phyloP scores from a whole-genome alignment of 2,329 filamentous ascomycete genomes.

The Chaetoscypha palmicola region DNA sequence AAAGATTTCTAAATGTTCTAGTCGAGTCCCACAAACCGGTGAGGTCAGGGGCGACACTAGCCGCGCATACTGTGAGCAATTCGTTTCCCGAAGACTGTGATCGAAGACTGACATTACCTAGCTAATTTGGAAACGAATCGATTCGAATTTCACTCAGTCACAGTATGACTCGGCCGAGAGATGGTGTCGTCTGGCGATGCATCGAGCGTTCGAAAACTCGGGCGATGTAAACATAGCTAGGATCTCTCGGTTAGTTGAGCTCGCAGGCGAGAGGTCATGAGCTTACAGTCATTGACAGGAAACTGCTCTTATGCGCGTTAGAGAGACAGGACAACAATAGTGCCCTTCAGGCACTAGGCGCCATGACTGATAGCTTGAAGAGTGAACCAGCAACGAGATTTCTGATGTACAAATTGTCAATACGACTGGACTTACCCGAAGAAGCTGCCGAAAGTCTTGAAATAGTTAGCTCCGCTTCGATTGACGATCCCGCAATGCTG shows the following conservation, averaged over 20 bases:
- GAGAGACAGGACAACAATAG: slow-evolving; percentile 46
- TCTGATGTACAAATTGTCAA: slow-evolving; percentile 65
- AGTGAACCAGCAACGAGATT: slow-evolving; percentile 63
- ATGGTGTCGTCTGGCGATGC: slow-evolving; percentile 68
- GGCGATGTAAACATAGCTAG: slow-evolving; percentile 62
- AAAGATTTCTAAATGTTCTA: slow-evolving; percentile 42
- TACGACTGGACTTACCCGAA: slow-evolving; percentile 51
- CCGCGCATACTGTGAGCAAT: slow-evolving; percentile 55
- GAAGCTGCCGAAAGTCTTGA: slow-evolving; percentile 58
- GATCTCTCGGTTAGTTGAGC: slow-evolving; percentile 49
- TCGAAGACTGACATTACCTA: slow-evolving; percentile 32
- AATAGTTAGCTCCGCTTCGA: slow-evolving; percentile 45
- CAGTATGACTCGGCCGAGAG: slow-evolving; percentile 48
- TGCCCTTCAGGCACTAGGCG: slow-evolving; percentile 48
- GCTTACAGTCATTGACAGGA: slow-evolving; percentile 43
- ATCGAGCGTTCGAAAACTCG: slow-evolving; percentile 57
- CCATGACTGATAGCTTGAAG: slow-evolving; percentile 51
- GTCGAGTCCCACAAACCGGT: slow-evolving; percentile 42
- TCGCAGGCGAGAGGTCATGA: too few relatives aligned
- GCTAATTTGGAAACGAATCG: slow-evolving; percentile 78
- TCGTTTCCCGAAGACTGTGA: slow-evolving; percentile 5
- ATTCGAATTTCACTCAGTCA: slow-evolving; percentile 46
- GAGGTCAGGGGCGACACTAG: slow-evolving; percentile 54
- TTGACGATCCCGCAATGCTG: slow-evolving; percentile 55
- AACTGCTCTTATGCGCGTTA: slow-evolving; percentile 64